Percentiles rank a stretch among this genome's conserved stretches.
phyloP scores from a whole-genome alignment of 2,329 filamentous ascomycete species.

The Rachicladosporium sp. region DNA sequence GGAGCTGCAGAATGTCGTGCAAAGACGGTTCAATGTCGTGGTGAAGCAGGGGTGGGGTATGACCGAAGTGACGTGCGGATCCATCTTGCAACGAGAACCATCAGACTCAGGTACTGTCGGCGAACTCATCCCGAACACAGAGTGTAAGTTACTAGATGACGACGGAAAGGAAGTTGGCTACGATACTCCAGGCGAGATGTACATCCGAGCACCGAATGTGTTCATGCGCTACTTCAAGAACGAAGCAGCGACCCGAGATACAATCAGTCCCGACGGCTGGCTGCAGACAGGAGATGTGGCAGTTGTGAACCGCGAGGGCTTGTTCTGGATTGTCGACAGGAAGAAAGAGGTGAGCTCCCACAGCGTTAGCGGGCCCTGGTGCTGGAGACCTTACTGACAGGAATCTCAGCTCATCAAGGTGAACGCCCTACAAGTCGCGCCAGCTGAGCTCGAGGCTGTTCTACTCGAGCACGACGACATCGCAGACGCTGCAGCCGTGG shows the following conservation, averaged over 20 bases:
- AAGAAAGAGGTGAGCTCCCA: constrained; percentile 47
- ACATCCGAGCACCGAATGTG: constrained; percentile 58
- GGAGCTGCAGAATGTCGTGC: constrained; percentile 36
- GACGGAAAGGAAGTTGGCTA: constrained; percentile 39
- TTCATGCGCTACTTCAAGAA: constrained; percentile 70
- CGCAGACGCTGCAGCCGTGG: constrained; percentile 44
- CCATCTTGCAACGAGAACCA: constrained; percentile 26
- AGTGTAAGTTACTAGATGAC: constrained; percentile 54
- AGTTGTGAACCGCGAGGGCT: constrained; percentile 43
- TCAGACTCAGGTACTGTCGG: constrained; percentile 54
- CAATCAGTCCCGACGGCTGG: constrained; percentile 53
- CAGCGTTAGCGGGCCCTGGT: no score
- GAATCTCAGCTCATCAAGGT: constrained; percentile 30
- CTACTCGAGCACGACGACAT: constrained; percentile 41
- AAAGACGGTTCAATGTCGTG: constrained; percentile 33
- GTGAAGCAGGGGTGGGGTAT: constrained; percentile 68
- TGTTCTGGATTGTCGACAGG: constrained; percentile 59
- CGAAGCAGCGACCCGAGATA: constrained; percentile 51
- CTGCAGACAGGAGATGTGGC: constrained; percentile 61
- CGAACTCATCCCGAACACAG: constrained; percentile 56
- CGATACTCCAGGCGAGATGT: constrained; percentile 56
- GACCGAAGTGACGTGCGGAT: constrained; percentile 68
- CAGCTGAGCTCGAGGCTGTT: constrained; percentile 23
- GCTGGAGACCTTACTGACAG: constrained; percentile 22
- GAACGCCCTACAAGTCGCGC: constrained; percentile 25